Base-by-base conservation (phyloP, 495 filamentous ascomycete species). In the Aspergillus ellipticus region DNA sequence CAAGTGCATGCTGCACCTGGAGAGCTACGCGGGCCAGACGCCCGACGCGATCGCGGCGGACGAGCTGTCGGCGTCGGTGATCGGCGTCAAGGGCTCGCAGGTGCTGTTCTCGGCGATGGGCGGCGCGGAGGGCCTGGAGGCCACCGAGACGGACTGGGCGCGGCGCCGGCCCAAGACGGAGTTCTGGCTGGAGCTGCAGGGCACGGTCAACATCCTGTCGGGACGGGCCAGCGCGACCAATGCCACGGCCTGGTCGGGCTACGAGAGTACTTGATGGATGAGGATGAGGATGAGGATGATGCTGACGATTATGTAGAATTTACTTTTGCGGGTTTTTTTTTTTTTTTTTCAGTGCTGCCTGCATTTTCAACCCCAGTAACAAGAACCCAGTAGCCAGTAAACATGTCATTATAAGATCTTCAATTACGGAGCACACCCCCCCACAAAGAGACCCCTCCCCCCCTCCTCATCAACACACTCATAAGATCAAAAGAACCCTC, bases 71-170 rank as follows among this genome's bases (percentile, higher is more conserved):
- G 75, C 84, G 2, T 76, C 84, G 1, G 90, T 97, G 39, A 99
- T 99, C 62, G 95, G 94, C 16, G 89, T 97, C 71, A 87, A 88
- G 69, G 91, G 95, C 10, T 90, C 92, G 0, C 86, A 85, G 55
- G 89, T 99, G 9, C 83, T 91, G 8, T 96, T 97, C 71, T 87
- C 84, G 9, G 75, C 89, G 0, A 89, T 97, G 84, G 76, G 74
- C 26, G 76, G 76, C 0, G 69, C 77, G 7, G 75, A 84, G 47
- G 75, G 87, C 22, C 69, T 88, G 35, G 94, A 97, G 70, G 82
- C 79, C 43, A 84, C 86, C 20, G 92, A 94, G 66, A 99, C 95
- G 15, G 92, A 97, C 74, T 99, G 95, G 95, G 78, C 82, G 55
- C 87, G 92, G 62, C 78, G 95, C 45, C 80, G 95, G 42, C 95